These are phyloP conservation scores for Lenwebbia sp. DNA, from an alignment of 345 rosid species.

Conservation along the genomic window DNA sequence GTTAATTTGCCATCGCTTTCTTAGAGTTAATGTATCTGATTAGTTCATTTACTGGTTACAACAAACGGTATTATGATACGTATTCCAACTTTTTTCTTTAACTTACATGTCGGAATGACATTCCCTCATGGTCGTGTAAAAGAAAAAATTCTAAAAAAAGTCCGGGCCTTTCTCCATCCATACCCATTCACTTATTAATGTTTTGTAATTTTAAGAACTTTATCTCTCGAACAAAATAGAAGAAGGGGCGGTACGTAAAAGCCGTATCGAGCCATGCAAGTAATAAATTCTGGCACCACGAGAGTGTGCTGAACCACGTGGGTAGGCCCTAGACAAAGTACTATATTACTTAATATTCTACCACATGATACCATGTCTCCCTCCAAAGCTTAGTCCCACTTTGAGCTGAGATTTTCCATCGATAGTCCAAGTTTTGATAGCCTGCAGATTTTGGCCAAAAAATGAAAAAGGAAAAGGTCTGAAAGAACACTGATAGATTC, in stretches of 20 bases:
- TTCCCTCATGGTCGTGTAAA: neutral
- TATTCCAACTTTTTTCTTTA: too few species aligned
- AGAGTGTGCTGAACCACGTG: neutral
- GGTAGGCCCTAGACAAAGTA: neutral
- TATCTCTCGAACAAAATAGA: neutral
- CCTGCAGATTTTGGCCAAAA: neutral
- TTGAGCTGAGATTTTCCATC: neutral
- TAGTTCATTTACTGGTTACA: too few species aligned
- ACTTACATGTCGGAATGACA: neutral
- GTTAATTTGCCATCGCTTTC: too few species aligned
- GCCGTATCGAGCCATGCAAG: neutral
- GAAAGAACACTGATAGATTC: neutral
- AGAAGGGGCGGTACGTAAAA: neutral
- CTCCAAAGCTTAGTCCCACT: neutral
- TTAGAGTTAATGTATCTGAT: too few species aligned
- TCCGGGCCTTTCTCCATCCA: neutral
- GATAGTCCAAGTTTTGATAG: neutral
- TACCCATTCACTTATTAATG: neutral
- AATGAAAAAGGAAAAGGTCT: neutral
- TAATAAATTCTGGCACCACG: neutral
- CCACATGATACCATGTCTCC: neutral
- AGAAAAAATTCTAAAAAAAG: neutral
- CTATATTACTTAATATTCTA: neutral
- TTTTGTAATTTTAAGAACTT: neutral
- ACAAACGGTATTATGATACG: too few species aligned